These are phyloP conservation scores for Hortiboletus campestris DNA, from an alignment of 768 basidiomycete genomes.

Conservation along the genomic window DNA sequence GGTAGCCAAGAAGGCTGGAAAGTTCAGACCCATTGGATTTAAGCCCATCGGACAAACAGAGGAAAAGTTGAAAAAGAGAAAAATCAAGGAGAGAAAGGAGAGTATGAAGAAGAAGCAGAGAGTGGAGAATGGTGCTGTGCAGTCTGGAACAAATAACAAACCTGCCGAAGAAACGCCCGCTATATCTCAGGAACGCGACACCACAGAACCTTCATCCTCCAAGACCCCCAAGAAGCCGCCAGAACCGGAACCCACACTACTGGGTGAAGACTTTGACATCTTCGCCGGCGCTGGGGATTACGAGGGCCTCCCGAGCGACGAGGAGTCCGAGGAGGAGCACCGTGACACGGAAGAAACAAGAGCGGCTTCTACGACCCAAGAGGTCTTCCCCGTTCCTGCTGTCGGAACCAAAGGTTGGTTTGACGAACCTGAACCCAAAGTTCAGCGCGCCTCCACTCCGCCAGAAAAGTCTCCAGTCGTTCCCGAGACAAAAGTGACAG, in stretches of 20 bases:
- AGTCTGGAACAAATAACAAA: constrained; percentile 1
- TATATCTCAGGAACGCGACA: background rate
- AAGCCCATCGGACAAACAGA: constrained; percentile 53
- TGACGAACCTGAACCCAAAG: constrained; percentile 37
- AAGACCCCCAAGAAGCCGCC: constrained; percentile 6
- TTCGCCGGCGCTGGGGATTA: constrained; percentile 87
- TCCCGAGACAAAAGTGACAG: constrained; percentile 7
- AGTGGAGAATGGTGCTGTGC: constrained; percentile 31
- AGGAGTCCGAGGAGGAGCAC: constrained; percentile 45
- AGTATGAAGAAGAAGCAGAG: constrained; percentile 57
- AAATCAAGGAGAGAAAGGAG: constrained; percentile 36
- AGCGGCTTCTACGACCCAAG: constrained; percentile 8
- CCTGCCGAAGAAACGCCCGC: background rate
- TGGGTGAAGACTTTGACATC: constrained; percentile 74
- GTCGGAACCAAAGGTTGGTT: constrained; percentile 43
- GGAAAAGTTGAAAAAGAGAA: constrained; percentile 48
- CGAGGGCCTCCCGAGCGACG: constrained; percentile 60
- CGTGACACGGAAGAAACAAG: constrained; percentile 15
- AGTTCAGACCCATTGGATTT: constrained; percentile 59
- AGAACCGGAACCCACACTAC: constrained; percentile 23
- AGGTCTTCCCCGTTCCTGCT: constrained; percentile 3
- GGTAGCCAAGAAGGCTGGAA: constrained; percentile 39
- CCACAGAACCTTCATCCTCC: constrained; percentile 2
- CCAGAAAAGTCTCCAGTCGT: constrained; percentile 15
- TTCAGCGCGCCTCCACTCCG: background rate